These are phyloP conservation scores for Nigrospora sphaerica DNA, from an alignment of 2,329 filamentous ascomycete species.

Conservation along the genomic window DNA sequence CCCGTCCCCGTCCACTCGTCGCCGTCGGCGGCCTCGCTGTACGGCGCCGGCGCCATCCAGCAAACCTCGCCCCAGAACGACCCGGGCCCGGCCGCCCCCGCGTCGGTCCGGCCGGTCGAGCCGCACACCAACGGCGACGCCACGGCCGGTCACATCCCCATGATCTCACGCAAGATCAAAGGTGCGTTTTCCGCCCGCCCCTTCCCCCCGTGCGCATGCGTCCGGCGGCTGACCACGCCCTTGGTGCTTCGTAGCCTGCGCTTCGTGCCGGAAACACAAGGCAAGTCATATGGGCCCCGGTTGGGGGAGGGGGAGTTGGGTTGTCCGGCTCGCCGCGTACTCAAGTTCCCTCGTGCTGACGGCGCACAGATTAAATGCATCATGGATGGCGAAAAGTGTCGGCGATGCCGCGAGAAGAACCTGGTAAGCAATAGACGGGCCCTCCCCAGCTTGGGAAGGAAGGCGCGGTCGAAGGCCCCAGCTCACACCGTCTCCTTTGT, in stretches of 20 bases:
- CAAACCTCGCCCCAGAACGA: background rate
- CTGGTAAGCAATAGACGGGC: slow-evolving; percentile 7
- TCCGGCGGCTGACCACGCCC: background rate
- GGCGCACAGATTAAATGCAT: slow-evolving; percentile 29
- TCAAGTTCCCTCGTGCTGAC: background rate
- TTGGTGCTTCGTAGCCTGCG: slow-evolving; percentile 18
- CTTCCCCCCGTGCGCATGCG: background rate
- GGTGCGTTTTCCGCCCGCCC: background rate
- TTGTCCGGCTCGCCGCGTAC: no score
- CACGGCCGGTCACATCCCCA: slow-evolving; percentile 3
- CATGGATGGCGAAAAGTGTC: slow-evolving; percentile 33
- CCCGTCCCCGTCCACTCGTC: background rate
- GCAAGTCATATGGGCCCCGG: slow-evolving; percentile 10
- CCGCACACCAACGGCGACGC: background rate
- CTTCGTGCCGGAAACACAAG: slow-evolving; percentile 33
- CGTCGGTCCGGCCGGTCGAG: background rate
- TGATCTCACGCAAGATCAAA: slow-evolving; percentile 8
- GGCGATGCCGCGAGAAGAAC: slow-evolving; percentile 26
- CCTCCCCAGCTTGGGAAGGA: background rate
- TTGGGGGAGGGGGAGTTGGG: no score
- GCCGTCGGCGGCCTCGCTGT: background rate
- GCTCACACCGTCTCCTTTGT: background rate
- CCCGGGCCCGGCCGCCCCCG: background rate
- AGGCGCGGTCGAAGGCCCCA: background rate
- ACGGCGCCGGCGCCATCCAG: background rate